Percentiles rank a stretch among this genome's conserved stretches.
Conservation (phyloP, 1,139 yeast genomes). For the Blastobotrys raffinosifermentans region DNA sequence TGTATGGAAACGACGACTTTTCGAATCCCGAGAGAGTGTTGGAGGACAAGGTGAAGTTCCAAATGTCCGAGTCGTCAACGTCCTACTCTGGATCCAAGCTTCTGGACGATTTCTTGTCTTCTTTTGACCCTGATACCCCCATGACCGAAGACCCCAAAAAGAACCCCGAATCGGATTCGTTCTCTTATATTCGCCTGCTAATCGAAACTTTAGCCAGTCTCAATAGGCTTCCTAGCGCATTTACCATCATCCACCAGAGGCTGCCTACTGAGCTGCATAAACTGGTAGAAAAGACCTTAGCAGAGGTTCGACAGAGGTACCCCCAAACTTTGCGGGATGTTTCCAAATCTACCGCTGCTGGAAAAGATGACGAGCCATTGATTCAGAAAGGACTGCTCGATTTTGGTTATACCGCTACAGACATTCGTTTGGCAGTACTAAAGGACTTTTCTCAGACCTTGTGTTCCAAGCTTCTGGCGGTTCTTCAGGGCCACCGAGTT, state of each 20-base stretch:
- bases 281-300: conserved; percentile 56
- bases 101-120: conserved; percentile 42
- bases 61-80: conserved; percentile 24
- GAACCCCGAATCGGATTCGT: conserved; percentile 45
- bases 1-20: conserved; percentile 23
- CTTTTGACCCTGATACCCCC: conserved; percentile 20
- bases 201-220: conserved; percentile 56
- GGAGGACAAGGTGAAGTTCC: conserved; percentile 29
- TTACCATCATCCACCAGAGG: conserved; percentile 49
- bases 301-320: conserved; percentile 54
- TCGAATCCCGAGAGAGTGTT: conserved; percentile 26
- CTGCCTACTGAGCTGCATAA: conserved; percentile 44
- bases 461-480: conserved; percentile 55
- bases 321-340: conserved; percentile 34
- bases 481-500: conserved; percentile 66
- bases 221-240: conserved; percentile 57
- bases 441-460: conserved; percentile 67
- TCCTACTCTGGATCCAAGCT: conserved; percentile 22
- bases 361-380: conserved; percentile 1
- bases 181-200: conserved; percentile 49
- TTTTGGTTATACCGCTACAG: conserved; percentile 32
- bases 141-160: conserved; percentile 24
- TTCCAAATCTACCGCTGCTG: neutral
- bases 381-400: conserved; percentile 12
- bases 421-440: conserved; percentile 51